phyloP scores from a whole-genome alignment of 1,139 yeast genomes.

The Taphrina betulina region DNA sequence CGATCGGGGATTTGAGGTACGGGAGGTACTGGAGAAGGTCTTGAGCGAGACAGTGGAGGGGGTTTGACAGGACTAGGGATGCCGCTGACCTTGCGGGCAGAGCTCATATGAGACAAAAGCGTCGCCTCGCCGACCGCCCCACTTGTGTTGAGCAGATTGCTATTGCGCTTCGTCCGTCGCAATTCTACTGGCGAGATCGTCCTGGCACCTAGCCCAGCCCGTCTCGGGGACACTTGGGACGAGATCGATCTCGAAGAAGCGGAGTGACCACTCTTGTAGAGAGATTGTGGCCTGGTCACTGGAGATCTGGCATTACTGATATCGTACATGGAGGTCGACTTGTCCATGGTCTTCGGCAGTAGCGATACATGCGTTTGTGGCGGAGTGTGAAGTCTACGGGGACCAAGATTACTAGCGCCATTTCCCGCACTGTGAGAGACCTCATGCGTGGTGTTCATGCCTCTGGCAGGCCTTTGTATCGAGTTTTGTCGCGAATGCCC shows the following conservation, averaged over 20 bases:
- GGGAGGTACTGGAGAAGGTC: constrained; percentile 28
- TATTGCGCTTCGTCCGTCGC: constrained; percentile 16
- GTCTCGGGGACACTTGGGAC: constrained; percentile 19
- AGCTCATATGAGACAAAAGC: not conserved
- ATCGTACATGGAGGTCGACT: constrained; percentile 1
- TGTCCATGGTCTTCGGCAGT: constrained; percentile 1
- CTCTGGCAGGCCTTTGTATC: not conserved
- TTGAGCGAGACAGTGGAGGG: not conserved
- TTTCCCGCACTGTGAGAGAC: too few species aligned
- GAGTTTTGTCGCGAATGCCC: not conserved
- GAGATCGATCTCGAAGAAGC: constrained; percentile 17
- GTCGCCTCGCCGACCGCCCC: not conserved
- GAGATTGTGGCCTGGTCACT: not conserved
- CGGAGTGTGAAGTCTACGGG: too few species aligned
- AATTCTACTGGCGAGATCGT: constrained; percentile 26
- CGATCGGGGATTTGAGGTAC: constrained; percentile 18
- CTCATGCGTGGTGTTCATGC: too few species aligned
- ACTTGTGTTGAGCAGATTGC: not conserved
- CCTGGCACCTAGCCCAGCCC: constrained; percentile 26
- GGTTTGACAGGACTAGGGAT: constrained; percentile 24
- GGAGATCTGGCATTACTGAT: not conserved
- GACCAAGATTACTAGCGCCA: too few species aligned
- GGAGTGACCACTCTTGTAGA: constrained; percentile 12
- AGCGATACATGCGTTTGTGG: too few species aligned
- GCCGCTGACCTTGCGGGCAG: constrained; percentile 16